Percentiles rank a stretch among this genome's conserved stretches.
Conservation (phyloP, 139 green algal species). For the Astrephomene gubernaculifera region DNA sequence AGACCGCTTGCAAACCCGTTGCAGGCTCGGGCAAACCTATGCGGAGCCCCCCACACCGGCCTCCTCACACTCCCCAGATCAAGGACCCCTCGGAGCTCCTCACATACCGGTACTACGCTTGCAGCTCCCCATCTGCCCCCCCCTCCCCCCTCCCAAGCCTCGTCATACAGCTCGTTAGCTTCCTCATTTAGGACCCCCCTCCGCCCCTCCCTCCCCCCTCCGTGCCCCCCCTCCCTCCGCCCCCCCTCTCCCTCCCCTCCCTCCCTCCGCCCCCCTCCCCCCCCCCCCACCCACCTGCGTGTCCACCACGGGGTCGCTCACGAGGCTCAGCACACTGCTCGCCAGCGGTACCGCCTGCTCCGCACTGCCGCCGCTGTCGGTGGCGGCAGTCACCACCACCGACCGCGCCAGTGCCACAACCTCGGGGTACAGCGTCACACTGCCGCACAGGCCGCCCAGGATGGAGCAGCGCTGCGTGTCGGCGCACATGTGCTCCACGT, state of each 20-base stretch:
- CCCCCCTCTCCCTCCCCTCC: not conserved
- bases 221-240: not conserved
- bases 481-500: conserved; percentile 37
- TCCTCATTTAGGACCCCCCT: no score
- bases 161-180: no score
- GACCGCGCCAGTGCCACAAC: not conserved
- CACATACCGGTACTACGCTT: no score
- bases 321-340: not conserved
- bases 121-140: no score
- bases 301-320: not conserved
- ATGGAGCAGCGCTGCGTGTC: conserved; percentile 41
- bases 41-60: no score
- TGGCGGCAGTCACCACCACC: no score
- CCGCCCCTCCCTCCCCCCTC: not conserved
- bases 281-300: not conserved
- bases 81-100: no score
- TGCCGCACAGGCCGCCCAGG: conserved; percentile 23
- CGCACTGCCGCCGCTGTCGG: no score
- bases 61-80: no score
- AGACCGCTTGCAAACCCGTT: no score
- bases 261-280: not conserved
- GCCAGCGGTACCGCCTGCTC: not conserved
- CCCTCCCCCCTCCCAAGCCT: no score
- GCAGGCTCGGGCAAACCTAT: no score
- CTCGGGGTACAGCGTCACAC: not conserved